A percentile compares a stretch with the other conserved stretches of the same genome.
Conservation (phyloP, 2,329 filamentous ascomycete genomes). For the Aspergillus oerlinghausenensis region DNA sequence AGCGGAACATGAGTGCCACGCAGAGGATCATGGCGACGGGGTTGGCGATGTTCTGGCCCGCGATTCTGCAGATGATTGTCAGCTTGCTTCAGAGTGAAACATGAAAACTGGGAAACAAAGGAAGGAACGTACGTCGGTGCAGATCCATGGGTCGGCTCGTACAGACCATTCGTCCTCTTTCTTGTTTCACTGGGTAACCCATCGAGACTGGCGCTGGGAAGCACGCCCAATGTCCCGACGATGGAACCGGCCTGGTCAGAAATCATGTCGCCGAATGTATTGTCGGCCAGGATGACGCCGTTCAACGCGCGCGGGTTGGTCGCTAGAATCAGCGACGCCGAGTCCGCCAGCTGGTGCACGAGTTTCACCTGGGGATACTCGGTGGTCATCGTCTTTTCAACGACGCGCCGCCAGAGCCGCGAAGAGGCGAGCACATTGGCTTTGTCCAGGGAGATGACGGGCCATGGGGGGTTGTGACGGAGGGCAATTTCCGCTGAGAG, state of each 20-base stretch:
- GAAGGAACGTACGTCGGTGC: slow-evolving; percentile 30
- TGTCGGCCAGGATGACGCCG: slow-evolving; percentile 82
- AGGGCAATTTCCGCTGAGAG: slow-evolving; percentile 74
- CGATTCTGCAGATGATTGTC: slow-evolving; percentile 57
- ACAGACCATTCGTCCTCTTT: slow-evolving; percentile 77
- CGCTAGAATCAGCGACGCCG: slow-evolving; percentile 85
- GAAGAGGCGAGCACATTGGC: slow-evolving; percentile 88
- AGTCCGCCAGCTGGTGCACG: slow-evolving; percentile 84
- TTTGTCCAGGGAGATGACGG: slow-evolving; percentile 83
- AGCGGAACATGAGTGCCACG: slow-evolving; percentile 88
- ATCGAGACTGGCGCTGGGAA: slow-evolving; percentile 79
- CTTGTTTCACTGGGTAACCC: slow-evolving; percentile 72
- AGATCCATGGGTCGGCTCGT: slow-evolving; percentile 80
- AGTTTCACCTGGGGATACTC: slow-evolving; percentile 82
- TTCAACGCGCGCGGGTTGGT: slow-evolving; percentile 82
- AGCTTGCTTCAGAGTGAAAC: background rate
- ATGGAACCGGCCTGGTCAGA: slow-evolving; percentile 89
- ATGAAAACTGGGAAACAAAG: background rate
- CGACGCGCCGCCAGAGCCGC: slow-evolving; percentile 77
- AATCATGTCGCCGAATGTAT: slow-evolving; percentile 90
- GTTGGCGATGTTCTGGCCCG: slow-evolving; percentile 80
- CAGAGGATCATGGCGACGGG: slow-evolving; percentile 85
- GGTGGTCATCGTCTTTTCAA: slow-evolving; percentile 70
- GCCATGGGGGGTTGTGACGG: slow-evolving; percentile 64
- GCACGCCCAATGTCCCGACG: slow-evolving; percentile 75